phyloP scores from a whole-genome alignment of 1,139 yeast species.

The Petasospora rhodanensis region DNA sequence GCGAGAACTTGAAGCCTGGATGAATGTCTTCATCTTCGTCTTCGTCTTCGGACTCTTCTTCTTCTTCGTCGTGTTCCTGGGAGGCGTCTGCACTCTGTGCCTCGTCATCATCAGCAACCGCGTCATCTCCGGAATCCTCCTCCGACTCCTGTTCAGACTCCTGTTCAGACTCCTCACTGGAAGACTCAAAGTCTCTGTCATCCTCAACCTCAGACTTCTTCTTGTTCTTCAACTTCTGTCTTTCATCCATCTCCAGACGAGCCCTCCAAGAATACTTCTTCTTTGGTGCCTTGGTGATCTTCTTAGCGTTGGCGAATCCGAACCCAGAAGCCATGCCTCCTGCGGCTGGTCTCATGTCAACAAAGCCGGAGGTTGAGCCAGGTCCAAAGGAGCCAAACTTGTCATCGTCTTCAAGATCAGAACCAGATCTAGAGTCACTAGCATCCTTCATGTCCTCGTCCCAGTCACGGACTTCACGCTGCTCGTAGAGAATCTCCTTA shows the following conservation, averaged over 20 bases:
- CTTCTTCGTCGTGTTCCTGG: slow-evolving; percentile 20
- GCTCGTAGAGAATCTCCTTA: slow-evolving; percentile 62
- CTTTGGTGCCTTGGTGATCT: slow-evolving; percentile 40
- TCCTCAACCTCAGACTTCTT: slow-evolving; percentile 37
- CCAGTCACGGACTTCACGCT: slow-evolving; percentile 65
- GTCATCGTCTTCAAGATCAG: slow-evolving; percentile 29
- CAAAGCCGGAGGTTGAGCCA: slow-evolving; percentile 45
- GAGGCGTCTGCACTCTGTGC: slow-evolving; percentile 19
- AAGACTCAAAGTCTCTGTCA: slow-evolving; percentile 39
- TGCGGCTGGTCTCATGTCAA: slow-evolving; percentile 68
- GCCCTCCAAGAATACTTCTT: slow-evolving; percentile 57
- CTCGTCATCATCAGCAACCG: slow-evolving; percentile 14
- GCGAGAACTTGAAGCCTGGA: slow-evolving; percentile 12
- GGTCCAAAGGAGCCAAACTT: slow-evolving; percentile 26
- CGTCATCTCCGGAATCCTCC: slow-evolving; percentile 10
- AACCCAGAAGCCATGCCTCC: slow-evolving; percentile 66
- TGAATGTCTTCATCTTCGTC: slow-evolving; percentile 21
- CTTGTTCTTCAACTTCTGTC: slow-evolving; percentile 25
- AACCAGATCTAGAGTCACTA: slow-evolving; percentile 21
- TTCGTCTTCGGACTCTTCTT: slow-evolving; percentile 21
- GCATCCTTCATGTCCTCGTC: slow-evolving; percentile 35
- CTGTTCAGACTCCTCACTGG: slow-evolving; percentile 26
- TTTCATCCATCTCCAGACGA: slow-evolving; percentile 43
- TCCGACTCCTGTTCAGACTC: slow-evolving; percentile 21
- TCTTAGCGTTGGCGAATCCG: slow-evolving; percentile 58